Evolutionary conservation across 805 yeast genomes (phyloP), one percentile per base, ranked within the genome.

Genomic region (Scheffersomyces lignosus): DNA sequence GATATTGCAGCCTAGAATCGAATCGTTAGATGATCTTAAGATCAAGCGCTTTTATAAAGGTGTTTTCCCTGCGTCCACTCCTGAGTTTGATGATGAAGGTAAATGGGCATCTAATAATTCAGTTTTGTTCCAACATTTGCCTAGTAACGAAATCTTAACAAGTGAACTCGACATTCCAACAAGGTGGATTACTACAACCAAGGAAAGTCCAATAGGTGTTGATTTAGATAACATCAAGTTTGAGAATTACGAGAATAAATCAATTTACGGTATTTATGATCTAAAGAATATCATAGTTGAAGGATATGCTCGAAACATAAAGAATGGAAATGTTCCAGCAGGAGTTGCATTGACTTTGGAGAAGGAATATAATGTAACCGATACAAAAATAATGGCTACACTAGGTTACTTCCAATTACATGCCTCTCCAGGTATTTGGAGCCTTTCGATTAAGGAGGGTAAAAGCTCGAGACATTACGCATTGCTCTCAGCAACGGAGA

Each of bases 351-450:
- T 87, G 3, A 67, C 70, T 15, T 52, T 81, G 1, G 14, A 15
- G 0, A 39, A 46, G 4, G 39, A 38, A 2, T 33, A 29, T 3
- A 24, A 14, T 2, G 12, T 43, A n/a, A 64, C 73, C 1, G 87
- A 81, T 45, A 83, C 96, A 0, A 66, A 62, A 26, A 80, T 89
- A 1, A 85, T 91, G 93, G 74, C 81, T 1, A 82, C 85, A 27
- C 67, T 83, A 44, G 97, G 97, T 0, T 91, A 91, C 58, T 77
- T 84, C 36, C 97, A 90, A 59, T 65, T 93, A 31, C 77, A 77
- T 44, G 80, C 84, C 0, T 70, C 68, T 34, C 93, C 95, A 1
- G 96, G 96, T 0, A 31, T 70, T 3, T 86, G 87, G 83, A 56
- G 62, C 2, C 54, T 87, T n/a, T 47, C 51, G 1, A 50, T 81